Percentiles rank a stretch among this genome's conserved stretches.
Conservation (phyloP, 805 yeast genomes). For the Priceomyces melissophilus region DNA sequence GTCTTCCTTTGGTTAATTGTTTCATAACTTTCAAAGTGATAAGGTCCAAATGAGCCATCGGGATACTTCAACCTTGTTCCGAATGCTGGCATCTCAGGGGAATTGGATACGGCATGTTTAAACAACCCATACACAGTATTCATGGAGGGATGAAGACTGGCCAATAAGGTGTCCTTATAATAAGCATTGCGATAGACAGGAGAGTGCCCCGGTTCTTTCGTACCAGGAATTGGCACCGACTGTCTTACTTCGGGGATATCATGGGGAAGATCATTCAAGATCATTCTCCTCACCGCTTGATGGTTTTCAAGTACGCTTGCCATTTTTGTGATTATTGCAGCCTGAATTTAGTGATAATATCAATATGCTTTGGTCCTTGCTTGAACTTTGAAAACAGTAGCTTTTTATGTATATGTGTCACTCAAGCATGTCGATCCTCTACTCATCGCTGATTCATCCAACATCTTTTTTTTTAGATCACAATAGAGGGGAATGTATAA, state of each 20-base stretch:
- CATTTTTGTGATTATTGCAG: too few species aligned
- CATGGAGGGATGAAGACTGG: conserved; percentile 41
- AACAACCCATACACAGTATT: conserved; percentile 45
- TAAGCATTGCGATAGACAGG: conserved; percentile 45
- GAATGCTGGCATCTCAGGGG: conserved; percentile 39
- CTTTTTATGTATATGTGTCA: too few species aligned
- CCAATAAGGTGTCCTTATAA: conserved; percentile 23
- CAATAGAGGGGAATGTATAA: too few species aligned
- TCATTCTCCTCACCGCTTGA: too few species aligned
- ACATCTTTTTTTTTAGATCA: too few species aligned
- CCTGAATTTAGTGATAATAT: too few species aligned
- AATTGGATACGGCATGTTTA: conserved; percentile 33
- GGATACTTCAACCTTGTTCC: conserved; percentile 37
- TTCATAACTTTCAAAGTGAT: conserved; percentile 24
- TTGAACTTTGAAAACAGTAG: too few species aligned
- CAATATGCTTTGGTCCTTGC: too few species aligned
- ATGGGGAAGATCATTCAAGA: too few species aligned
- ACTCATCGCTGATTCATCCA: too few species aligned
- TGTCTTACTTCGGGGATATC: not conserved
- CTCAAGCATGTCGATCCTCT: too few species aligned
- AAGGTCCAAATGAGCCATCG: conserved; percentile 30
- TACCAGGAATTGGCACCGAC: conserved; percentile 33
- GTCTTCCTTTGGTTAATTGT: conserved; percentile 20
- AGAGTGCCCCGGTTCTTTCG: conserved; percentile 45
- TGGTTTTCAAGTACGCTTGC: too few species aligned